These are phyloP conservation scores for Chlorella sp. DNA, from an alignment of 139 green algal genomes.

Conservation along the genomic window DNA sequence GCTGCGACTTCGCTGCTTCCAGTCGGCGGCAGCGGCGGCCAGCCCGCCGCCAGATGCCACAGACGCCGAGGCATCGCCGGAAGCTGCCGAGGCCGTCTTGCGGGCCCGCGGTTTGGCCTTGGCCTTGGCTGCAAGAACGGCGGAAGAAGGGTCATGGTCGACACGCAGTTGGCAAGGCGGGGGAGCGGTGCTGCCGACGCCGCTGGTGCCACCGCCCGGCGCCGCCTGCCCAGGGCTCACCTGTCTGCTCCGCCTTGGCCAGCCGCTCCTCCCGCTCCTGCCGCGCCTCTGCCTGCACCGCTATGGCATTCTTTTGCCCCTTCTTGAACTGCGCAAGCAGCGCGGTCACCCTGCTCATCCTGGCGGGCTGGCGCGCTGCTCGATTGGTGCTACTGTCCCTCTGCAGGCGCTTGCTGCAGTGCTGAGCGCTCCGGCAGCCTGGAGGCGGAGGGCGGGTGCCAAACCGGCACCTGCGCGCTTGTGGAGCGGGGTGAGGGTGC, in stretches of 20 bases:
- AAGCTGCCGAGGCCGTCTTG: slow-evolving; percentile 20
- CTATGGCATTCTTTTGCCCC: not conserved
- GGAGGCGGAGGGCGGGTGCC: no score
- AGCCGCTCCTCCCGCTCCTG: slow-evolving; percentile 48
- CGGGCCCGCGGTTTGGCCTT: not conserved
- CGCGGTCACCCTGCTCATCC: not conserved
- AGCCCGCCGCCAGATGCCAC: slow-evolving; percentile 6
- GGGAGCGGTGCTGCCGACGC: not conserved
- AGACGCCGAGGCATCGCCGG: slow-evolving; percentile 31
- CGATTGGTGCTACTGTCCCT: no score
- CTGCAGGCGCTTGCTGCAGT: no score
- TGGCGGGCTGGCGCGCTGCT: not conserved
- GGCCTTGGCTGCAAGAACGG: not conserved
- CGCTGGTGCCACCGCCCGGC: not conserved
- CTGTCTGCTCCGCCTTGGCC: slow-evolving; percentile 9
- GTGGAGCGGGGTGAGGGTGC: no score
- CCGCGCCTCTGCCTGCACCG: slow-evolving; percentile 12
- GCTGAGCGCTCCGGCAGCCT: no score
- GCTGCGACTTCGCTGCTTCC: slow-evolving; percentile 18
- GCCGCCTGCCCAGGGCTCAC: not conserved
- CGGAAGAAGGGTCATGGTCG: not conserved
- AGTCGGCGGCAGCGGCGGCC: not conserved
- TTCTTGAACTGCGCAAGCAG: slow-evolving; percentile 45
- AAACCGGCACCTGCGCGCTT: no score
- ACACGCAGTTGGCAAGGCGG: not conserved